A percentile compares a stretch with the other conserved stretches of the same genome.
These are phyloP conservation scores for Phlebiopsis gigantea DNA, from an alignment of 768 basidiomycete genomes.

Conservation along the genomic window DNA sequence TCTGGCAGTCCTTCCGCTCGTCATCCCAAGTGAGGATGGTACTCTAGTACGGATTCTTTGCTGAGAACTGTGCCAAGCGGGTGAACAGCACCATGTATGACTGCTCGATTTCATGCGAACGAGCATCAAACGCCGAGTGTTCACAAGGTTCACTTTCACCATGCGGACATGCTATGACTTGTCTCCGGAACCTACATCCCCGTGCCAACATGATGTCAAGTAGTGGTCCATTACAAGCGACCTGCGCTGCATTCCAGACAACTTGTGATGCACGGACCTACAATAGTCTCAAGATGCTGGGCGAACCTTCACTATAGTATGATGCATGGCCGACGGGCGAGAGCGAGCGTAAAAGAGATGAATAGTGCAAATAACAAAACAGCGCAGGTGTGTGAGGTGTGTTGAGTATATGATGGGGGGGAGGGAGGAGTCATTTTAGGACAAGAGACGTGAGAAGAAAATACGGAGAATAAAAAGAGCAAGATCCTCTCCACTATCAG, in stretches of 20 bases:
- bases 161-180: too few relatives aligned
- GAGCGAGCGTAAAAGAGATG: background rate
- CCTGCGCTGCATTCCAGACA: background rate
- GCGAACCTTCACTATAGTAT: background rate
- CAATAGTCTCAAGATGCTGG: background rate
- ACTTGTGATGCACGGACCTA: background rate
- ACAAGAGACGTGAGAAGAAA: slow-evolving; percentile 4
- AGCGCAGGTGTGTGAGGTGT: background rate
- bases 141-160: too few relatives aligned
- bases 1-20: too few relatives aligned
- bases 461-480: background rate
- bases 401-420: background rate
- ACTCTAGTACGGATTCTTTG: too few relatives aligned
- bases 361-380: slow-evolving; percentile 3
- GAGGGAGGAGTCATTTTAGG: slow-evolving; percentile 7
- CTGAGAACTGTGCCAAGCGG: too few relatives aligned
- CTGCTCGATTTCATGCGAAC: too few relatives aligned
- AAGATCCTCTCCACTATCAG: background rate
- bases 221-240: background rate
- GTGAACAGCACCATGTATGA: too few relatives aligned
- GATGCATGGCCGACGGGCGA: background rate
- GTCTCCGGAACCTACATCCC: too few relatives aligned
- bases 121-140: too few relatives aligned
- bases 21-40: too few relatives aligned
- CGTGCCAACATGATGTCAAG: too few relatives aligned